Evolutionary conservation across 2,329 filamentous ascomycete species (phyloP).

Genomic region (Monosporascus sp.): DNA sequence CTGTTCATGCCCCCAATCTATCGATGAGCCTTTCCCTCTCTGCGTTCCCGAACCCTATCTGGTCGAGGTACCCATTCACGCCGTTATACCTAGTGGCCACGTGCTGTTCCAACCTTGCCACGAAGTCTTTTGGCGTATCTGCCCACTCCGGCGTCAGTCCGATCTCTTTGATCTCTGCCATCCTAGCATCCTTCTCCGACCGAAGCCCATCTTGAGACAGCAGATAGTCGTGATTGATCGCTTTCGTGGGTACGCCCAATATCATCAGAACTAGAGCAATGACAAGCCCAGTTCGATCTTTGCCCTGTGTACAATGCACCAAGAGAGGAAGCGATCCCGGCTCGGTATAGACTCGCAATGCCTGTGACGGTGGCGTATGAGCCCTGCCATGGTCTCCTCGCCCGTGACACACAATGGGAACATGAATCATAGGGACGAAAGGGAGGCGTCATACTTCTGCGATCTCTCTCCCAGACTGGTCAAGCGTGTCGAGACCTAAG

Average conservation of each 20-base stretch:
- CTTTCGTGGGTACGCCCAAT: constrained; percentile 49
- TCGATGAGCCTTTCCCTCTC: constrained; percentile 39
- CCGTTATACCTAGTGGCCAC: constrained; percentile 61
- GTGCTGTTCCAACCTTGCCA: constrained; percentile 51
- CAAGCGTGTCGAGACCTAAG: constrained; percentile 63
- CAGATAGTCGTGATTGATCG: constrained; percentile 67
- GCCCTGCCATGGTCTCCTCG: not conserved
- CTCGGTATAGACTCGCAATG: constrained; percentile 44
- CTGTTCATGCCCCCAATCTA: constrained; percentile 33
- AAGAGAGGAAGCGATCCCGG: constrained; percentile 56
- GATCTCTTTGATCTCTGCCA: constrained; percentile 64
- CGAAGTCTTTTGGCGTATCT: constrained; percentile 59
- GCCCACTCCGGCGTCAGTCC: constrained; percentile 72
- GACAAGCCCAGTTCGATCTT: constrained; percentile 74
- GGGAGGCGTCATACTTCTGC: constrained; percentile 29
- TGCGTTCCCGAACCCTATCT: constrained; percentile 50
- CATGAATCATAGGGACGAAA: not conserved
- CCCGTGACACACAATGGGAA: not conserved
- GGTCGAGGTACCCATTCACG: constrained; percentile 57
- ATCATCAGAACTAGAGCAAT: constrained; percentile 64
- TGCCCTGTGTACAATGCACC: constrained; percentile 84
- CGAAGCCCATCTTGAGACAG: constrained; percentile 56
- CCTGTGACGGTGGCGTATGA: constrained; percentile 17
- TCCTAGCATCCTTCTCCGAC: constrained; percentile 55
- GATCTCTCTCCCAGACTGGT: constrained; percentile 60